Base-by-base conservation (phyloP, 1,284 basidiomycete genomes). In the Boletus mariae region DNA sequence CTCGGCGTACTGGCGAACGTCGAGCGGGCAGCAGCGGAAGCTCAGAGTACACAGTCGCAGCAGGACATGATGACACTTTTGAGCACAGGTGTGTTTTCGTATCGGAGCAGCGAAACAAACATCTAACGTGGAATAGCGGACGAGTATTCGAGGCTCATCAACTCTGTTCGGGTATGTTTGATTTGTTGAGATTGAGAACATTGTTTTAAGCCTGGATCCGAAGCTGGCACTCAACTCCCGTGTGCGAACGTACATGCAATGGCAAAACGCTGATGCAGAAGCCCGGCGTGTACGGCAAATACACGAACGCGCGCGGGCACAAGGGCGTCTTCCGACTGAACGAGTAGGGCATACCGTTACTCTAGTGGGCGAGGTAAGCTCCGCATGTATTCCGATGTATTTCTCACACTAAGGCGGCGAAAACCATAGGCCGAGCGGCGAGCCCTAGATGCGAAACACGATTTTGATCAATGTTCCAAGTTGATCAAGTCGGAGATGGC, bases 101-200 rank as follows among this genome's bases (percentile, higher is more conserved):
- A 20, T 49, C 20, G 28, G 34, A 42, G 41, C 25, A 52, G 40
- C 50, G 25, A 54, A 53, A 28, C 37, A 54, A 31, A 37, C 51
- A n/a, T 46, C 47, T 54, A 61, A 70, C 11, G 25, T 23, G 32
- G 28, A 23, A 50, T 46, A 79, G 89, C 84, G 43, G 94, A 98
- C 65, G 95, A 98, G 71, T 98, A 98, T 68, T 85, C 94, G 28
- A 80, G 96, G 43, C 78, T 98, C 47, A 94, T 98, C 55, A 87
- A 85, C 56, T 93, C 90, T 54, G 94, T 98, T 48, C 80, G 94
- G 61, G 91, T 93, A 64, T 56, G 66, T 57, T 45, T 49, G 12
- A 45, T 46, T 45, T 35, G 10, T 11, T 40, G 37, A 43, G 1
- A 54, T 20, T 40, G 46, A 47, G 46, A n/a, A 43, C 23, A 8